Evolutionary conservation across 805 yeast species (phyloP), one percentile per base, ranked within the genome.

Genomic region (Metschnikowia santaceciliae): DNA sequence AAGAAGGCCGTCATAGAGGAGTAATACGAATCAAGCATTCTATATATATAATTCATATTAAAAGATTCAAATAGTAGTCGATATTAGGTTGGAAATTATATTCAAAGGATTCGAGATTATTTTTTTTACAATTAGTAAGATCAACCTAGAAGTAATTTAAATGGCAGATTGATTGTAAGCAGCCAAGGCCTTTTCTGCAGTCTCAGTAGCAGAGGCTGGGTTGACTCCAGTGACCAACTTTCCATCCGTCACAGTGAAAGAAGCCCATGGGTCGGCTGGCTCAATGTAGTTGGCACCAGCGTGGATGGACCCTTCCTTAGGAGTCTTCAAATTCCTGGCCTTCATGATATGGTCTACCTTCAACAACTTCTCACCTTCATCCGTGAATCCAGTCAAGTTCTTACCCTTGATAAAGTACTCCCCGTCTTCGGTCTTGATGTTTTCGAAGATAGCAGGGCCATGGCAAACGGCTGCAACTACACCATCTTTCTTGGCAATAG

Each of bases 381-480:
- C 78, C 13, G 84, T 75, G 67, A 83, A 84, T 6, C 87, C 88
- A 22, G 89, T 83, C 46, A 80, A 71, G 30, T 70, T 71, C 63
- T 76, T 79, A 49, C 83, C 87, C 54, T 77, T 63, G 49, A 77
- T 70, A 47, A 84, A 56, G 15, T 69, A 65, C 44, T 71, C 67
- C 40, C 81, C 81, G 15, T 76, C 69, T 6, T 58, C 51, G 39
- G 61, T 54, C 38, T 61, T 67, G 54, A 83, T 61, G 41, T 71
- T 70, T n/a, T 72, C 78, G 53, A 83, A 78, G 54, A 83, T 72
- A 20, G 75, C 74, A n/a, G 86, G 85, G 6, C 86, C 89, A 57
- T 83, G 88, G 65, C 89, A 83, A 7, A 83, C 88, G 14, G 88
- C 86, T 40, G 82, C 65, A 22, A 83, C 76, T 37, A 81, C 75